These are phyloP conservation scores for Geotrichum phurueaensis DNA, from an alignment of 1,139 yeast genomes.

Conservation along the genomic window DNA sequence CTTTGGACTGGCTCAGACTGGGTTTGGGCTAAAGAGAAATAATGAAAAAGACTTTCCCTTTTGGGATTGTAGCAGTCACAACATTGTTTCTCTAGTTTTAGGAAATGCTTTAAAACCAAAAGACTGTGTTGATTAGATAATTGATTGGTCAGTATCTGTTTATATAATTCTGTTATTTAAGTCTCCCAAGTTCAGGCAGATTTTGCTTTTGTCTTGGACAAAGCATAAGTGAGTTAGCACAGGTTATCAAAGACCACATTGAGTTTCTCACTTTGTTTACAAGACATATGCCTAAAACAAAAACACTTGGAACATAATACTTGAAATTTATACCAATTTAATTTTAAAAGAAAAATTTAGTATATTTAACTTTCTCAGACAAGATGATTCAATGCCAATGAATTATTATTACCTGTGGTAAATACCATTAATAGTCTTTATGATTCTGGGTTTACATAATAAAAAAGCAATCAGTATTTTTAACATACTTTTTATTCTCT, in stretches of 20 bases:
- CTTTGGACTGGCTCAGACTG: no score
- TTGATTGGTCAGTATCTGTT: background rate
- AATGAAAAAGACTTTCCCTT: background rate
- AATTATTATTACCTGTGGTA: no score
- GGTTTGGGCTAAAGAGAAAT: background rate
- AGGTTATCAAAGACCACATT: no score
- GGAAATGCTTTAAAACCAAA: background rate
- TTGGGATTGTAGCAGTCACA: background rate
- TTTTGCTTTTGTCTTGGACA: background rate
- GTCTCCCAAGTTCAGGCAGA: background rate
- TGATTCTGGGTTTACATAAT: no score
- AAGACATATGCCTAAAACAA: background rate
- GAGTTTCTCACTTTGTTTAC: no score
- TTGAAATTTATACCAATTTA: background rate
- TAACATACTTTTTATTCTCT: no score
- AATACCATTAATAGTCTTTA: no score
- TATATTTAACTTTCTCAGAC: no score
- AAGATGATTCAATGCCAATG: no score
- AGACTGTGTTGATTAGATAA: background rate
- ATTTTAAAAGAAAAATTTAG: no score
- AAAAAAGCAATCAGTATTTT: no score
- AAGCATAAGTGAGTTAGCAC: no score
- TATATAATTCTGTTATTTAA: background rate
- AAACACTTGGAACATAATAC: background rate
- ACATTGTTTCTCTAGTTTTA: background rate